Evolutionary conservation across 805 yeast genomes (phyloP), one percentile per base, ranked within the genome.

Genomic region (Yamadazyma phyllophila): DNA sequence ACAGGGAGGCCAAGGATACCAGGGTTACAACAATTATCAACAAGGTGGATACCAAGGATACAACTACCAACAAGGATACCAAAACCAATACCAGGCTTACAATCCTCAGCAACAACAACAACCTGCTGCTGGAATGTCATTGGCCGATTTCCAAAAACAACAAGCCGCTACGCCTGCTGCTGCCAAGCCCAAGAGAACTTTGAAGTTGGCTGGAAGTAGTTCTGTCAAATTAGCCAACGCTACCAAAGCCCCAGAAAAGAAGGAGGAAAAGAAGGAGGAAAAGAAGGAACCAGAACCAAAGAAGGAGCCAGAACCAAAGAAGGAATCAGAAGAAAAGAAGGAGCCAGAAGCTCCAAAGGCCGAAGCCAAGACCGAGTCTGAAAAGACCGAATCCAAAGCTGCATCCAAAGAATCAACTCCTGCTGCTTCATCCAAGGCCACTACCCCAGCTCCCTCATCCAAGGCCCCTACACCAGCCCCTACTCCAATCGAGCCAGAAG

Each of bases 111-210:
- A 29, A 29, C 62, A 56, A 29, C 62, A 56, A 57, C 46, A 39
- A 24, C 44, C 46, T 36, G 58, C 46, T 36, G 57, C 58, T 51
- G 61, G 71, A 8, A 82, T 88, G 88, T 78, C 91, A 33, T 74
- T 88, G 57, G 95, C 89, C 44, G 96, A 88, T 54, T 88, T 81
- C 69, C 84, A 86, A 61, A 83, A 83, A 61, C 87, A 83, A 61
- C 77, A 81, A 60, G 69, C 57, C 47, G 67, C 67, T 49, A 57
- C 69, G 14, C 82, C 85, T 9, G 76, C 46, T 39, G 82, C 85
- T 13, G 82, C 85, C n/a, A 77, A 78, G 61, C 84, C 85, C 37
- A 87, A 85, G 73, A 82, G 74, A 59, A 78, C 82, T 39, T 74
- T 85, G 64, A 84, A 83, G 62, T 73, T 86, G 62, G 82, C 83